Percentiles rank a stretch among this genome's conserved stretches.
Conservation (phyloP, 176 grass and related monocot genomes). For the Oryza nivara region DNA sequence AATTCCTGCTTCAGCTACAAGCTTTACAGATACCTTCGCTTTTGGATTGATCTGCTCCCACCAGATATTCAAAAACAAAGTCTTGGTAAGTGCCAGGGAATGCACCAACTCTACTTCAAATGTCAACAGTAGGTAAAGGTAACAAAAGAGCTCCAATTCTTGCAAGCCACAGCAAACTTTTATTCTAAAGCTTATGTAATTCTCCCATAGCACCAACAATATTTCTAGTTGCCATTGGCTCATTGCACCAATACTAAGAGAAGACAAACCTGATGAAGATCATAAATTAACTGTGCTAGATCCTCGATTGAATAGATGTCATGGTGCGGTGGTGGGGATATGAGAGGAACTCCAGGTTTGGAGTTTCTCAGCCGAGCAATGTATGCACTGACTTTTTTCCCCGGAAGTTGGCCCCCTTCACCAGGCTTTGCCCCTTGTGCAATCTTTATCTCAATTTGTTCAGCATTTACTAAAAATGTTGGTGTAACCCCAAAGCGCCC, state of each 20-base stretch:
- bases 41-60: constrained; percentile 87
- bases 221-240: constrained; percentile 10
- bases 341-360: constrained; percentile 98
- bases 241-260: constrained; percentile 22
- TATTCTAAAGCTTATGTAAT: constrained; percentile 27
- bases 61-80: constrained; percentile 35
- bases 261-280: constrained; percentile 97
- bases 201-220: background rate
- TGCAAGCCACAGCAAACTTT: constrained; percentile 3
- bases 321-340: constrained; percentile 98
- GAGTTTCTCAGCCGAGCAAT: constrained; percentile 97
- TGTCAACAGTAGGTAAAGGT: constrained; percentile 1
- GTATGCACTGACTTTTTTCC: constrained; percentile 99
- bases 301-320: constrained; percentile 99
- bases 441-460: constrained; percentile 99
- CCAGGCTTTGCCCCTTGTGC: constrained; percentile 99
- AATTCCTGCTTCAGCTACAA: constrained; percentile 98
- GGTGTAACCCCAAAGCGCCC: constrained; percentile 99
- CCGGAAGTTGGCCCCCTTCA: constrained; percentile 97
- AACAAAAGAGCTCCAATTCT: constrained; percentile 17
- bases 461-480: constrained; percentile 94
- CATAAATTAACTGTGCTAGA: constrained; percentile 99
- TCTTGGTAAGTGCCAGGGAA: constrained; percentile 21
- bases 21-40: constrained; percentile 98
- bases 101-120: background rate